Conservation (phyloP, 2,329 filamentous ascomycete species). For the Aspergillus viridinutans region DNA sequence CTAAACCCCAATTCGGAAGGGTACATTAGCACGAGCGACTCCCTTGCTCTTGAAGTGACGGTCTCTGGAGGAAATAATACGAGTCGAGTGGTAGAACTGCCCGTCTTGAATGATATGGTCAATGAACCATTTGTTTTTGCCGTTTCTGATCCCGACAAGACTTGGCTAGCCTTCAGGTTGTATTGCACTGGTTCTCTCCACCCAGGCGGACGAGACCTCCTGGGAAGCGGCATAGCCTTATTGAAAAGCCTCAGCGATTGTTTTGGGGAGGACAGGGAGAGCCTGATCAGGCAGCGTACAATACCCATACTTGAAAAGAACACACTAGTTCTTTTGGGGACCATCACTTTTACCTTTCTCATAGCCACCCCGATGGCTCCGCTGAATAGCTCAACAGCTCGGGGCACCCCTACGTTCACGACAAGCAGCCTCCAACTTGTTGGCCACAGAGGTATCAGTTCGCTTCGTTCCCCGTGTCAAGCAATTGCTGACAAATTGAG, state of each 20-base stretch:
- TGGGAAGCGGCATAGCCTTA: slow-evolving; percentile 14
- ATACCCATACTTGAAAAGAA: slow-evolving; percentile 31
- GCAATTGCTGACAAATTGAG: background rate
- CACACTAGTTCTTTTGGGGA: slow-evolving; percentile 26
- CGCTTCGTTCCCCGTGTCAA: background rate
- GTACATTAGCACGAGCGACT: background rate
- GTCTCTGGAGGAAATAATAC: background rate
- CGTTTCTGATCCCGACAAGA: slow-evolving; percentile 1
- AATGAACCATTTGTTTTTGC: slow-evolving; percentile 9
- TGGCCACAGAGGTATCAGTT: slow-evolving; percentile 30
- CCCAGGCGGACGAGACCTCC: background rate
- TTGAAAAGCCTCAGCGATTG: slow-evolving; percentile 18
- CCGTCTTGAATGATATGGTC: slow-evolving; percentile 5
- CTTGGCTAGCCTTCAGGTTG: slow-evolving; percentile 7
- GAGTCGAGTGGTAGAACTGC: slow-evolving; percentile 2
- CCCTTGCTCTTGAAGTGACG: slow-evolving; percentile 3
- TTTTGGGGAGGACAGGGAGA: slow-evolving; percentile 27
- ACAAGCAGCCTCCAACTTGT: slow-evolving; percentile 17
- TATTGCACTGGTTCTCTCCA: background rate
- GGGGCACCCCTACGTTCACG: background rate
- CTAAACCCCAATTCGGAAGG: background rate
- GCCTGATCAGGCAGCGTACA: slow-evolving; percentile 29
- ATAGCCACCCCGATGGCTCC: slow-evolving; percentile 12
- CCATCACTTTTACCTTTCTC: slow-evolving; percentile 33
- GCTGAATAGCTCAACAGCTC: background rate